phyloP scores from a whole-genome alignment of 345 rosid species.

The Anastatica hierochuntica region DNA sequence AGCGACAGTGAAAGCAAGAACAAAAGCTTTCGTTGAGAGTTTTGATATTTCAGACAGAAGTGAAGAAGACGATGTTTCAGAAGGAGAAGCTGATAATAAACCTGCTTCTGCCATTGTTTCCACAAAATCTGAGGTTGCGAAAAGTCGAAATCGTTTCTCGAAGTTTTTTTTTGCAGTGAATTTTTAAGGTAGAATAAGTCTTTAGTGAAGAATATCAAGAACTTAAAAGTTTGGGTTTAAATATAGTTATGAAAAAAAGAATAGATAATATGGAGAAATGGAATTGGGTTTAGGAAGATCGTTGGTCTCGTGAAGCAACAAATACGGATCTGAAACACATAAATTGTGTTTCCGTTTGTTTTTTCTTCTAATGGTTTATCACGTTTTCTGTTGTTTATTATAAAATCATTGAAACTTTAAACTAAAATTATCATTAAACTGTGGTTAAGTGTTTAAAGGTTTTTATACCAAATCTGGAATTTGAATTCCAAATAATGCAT shows the following conservation, averaged over 20 bases:
- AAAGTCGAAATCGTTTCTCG: not conserved
- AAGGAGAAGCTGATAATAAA: conserved; percentile 2
- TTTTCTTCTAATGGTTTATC: too few relatives aligned
- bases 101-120: conserved; percentile 10
- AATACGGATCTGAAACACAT: conserved; percentile 8
- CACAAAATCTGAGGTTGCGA: not conserved
- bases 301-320: conserved; percentile 10
- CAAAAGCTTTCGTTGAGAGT: conserved; percentile 17
- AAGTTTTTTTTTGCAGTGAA: not conserved
- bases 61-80: not conserved
- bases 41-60: conserved; percentile 19
- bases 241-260: too few relatives aligned
- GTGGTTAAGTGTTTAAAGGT: too few relatives aligned
- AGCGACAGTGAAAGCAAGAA: conserved; percentile 19
- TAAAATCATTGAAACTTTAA: too few relatives aligned
- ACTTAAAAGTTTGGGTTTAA: not conserved
- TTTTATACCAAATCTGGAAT: too few relatives aligned
- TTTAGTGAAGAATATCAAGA: not conserved
- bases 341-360: not conserved
- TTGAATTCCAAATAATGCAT: too few relatives aligned
- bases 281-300: too few relatives aligned
- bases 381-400: too few relatives aligned
- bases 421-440: too few relatives aligned
- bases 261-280: not conserved
- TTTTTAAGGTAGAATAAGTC: not conserved